Conservation (phyloP, 1,139 yeast species). For the Zygosaccharomyces pseudobailii region DNA sequence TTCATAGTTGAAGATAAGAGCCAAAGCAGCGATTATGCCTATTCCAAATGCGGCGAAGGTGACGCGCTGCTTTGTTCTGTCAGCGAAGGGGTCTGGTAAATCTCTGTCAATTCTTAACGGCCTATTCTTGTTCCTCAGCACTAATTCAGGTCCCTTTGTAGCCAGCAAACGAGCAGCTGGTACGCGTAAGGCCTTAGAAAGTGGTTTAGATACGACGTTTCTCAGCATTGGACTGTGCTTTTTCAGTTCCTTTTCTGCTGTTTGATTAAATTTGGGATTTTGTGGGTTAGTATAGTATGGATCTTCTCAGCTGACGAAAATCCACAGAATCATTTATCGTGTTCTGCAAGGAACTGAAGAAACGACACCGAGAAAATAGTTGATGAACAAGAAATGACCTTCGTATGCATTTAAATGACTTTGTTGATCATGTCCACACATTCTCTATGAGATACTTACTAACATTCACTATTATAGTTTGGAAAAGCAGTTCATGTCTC, state of each 20-base stretch:
- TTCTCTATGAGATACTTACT: not conserved
- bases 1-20: constrained; percentile 83
- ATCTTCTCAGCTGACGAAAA: constrained; percentile 3
- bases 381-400: constrained; percentile 3
- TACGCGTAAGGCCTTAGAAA: constrained; percentile 4
- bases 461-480: constrained; percentile 34
- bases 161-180: constrained; percentile 9
- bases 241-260: not conserved
- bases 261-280: no score
- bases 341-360: not conserved
- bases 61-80: constrained; percentile 41
- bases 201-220: not conserved
- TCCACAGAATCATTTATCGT: not conserved
- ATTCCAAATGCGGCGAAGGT: constrained; percentile 59
- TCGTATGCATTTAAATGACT: constrained; percentile 5
- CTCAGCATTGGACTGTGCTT: not conserved
- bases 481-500: constrained; percentile 65
- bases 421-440: not conserved
- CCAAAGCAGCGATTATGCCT: constrained; percentile 61
- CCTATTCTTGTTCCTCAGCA: constrained; percentile 26
- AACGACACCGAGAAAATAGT: not conserved
- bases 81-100: constrained; percentile 69
- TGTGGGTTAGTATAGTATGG: no score
- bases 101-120: constrained; percentile 61
- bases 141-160: constrained; percentile 13